phyloP scores from a whole-genome alignment of 78 protist species.

The Dictyostelium purpureum region DNA sequence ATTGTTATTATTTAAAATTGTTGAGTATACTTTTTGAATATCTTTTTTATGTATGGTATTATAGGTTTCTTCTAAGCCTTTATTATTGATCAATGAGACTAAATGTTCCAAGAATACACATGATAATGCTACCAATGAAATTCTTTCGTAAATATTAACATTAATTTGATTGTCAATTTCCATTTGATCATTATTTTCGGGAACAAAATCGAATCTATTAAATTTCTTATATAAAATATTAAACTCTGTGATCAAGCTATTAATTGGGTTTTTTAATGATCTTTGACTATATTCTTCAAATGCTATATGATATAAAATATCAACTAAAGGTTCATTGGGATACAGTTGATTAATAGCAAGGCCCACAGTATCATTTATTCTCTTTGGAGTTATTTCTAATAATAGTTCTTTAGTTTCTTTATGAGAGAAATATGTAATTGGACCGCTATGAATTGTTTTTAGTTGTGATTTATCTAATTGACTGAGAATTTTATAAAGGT shows the following conservation, averaged over 20 bases:
- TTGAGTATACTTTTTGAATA: not conserved
- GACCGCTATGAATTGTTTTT: not conserved
- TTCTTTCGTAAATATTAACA: not conserved
- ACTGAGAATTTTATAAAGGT: not conserved
- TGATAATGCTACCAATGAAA: constrained; percentile 4
- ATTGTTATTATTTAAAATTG: not conserved
- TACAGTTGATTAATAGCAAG: not conserved
- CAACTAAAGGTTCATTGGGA: not conserved
- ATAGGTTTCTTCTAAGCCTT: not conserved
- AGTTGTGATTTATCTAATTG: not conserved
- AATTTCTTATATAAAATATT: not conserved
- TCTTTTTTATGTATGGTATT: not conserved
- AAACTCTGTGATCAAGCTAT: not conserved
- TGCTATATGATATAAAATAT: constrained; percentile 13
- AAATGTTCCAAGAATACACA: not conserved
- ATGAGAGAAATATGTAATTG: not conserved
- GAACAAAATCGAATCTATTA: not conserved
- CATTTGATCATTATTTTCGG: not conserved
- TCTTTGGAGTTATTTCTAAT: not conserved
- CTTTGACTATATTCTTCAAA: not conserved
- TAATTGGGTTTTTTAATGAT: constrained; percentile 8
- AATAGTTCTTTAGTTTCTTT: not conserved
- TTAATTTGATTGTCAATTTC: not conserved
- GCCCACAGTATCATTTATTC: not conserved
- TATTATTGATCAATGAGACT: not conserved